phyloP scores from a whole-genome alignment of 331 rosid genomes.

The Pyrus hybrid region DNA sequence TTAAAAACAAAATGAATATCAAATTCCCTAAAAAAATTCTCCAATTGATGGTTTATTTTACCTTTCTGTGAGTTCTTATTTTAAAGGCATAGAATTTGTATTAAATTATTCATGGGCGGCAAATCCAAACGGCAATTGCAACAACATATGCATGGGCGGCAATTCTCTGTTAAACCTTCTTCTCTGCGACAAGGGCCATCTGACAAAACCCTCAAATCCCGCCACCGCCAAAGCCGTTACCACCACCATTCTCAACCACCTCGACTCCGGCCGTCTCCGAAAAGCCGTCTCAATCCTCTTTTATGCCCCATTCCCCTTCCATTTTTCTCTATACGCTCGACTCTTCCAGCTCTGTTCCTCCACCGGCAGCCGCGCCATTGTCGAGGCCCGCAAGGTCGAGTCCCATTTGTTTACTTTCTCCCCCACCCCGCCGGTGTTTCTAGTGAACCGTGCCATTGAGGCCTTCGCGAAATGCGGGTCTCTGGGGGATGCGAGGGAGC shows the following conservation, averaged over 20 bases:
- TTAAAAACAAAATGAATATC: no score
- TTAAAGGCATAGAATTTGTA: no score
- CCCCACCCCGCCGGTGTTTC: conserved; percentile 46
- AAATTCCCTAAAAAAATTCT: no score
- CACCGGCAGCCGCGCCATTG: conserved; percentile 25
- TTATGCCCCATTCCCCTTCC: conserved; percentile 32
- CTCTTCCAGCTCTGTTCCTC: conserved; percentile 56
- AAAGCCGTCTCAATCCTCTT: conserved; percentile 48
- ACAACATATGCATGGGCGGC: conserved; percentile 18
- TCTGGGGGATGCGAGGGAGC: conserved; percentile 44
- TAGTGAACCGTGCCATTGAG: conserved; percentile 63
- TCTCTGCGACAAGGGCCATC: conserved; percentile 19
- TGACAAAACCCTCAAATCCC: conserved; percentile 17
- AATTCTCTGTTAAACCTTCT: conserved; percentile 30
- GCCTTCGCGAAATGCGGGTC: conserved; percentile 53
- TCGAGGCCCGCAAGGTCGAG: conserved; percentile 52
- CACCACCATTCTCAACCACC: conserved; percentile 25
- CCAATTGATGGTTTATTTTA: no score
- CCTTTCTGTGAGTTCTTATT: no score
- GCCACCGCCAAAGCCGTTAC: conserved; percentile 8
- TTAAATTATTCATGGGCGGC: no score
- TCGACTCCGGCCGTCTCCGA: conserved; percentile 27
- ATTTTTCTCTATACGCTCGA: conserved; percentile 41
- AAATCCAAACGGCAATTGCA: not conserved
- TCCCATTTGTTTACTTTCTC: conserved; percentile 52